Base-by-base conservation (phyloP, 2,329 filamentous ascomycete species). In the Ophiostoma montium region DNA sequence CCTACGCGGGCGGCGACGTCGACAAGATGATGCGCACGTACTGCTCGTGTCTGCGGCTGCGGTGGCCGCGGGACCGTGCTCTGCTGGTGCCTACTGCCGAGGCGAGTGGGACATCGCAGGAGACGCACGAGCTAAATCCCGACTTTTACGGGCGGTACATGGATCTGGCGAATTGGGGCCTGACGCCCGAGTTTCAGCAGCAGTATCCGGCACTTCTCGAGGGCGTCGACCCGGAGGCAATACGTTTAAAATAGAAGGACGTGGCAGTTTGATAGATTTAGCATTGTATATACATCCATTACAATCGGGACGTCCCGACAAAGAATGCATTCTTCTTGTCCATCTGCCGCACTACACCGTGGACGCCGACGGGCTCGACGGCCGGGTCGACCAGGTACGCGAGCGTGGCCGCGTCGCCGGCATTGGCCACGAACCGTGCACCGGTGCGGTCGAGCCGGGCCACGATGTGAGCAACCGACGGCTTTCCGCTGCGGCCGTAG, bases 271-370 rank as follows among this genome's bases (percentile, higher is more conserved):
- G n/a, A n/a, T n/a, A n/a, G n/a, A n/a, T n/a, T n/a, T n/a, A n/a
- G n/a, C n/a, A n/a, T n/a, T n/a, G n/a, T n/a, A n/a, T n/a, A n/a
- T n/a, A n/a, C n/a, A n/a, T n/a, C n/a, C n/a, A n/a, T n/a, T n/a
- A 52, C 41, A 52, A 4, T 35, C 42, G 50, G 6, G 49, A 18
- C 9, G 42, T 16, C 13, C 21, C 35, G 6, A 51, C 23, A 12
- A 36, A 53, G 7, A 53, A 51, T 4, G 43, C 38, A 23, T 51
- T 53, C 9, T 47, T 48, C 12, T 48, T 48, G 30, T 50, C 49
- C 18, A 46, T 33, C 21, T 50, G 48, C 7, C 21, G 33, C 18
- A 45, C 46, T 1, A 39, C 7, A 11, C 51, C 51, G 12, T 12
- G n/a, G 3, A 31, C 32, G 1, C 48, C 51, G 11, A 53, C 43